phyloP scores from a whole-genome alignment of 2,329 filamentous ascomycete species.

The Calycina herbarum region DNA sequence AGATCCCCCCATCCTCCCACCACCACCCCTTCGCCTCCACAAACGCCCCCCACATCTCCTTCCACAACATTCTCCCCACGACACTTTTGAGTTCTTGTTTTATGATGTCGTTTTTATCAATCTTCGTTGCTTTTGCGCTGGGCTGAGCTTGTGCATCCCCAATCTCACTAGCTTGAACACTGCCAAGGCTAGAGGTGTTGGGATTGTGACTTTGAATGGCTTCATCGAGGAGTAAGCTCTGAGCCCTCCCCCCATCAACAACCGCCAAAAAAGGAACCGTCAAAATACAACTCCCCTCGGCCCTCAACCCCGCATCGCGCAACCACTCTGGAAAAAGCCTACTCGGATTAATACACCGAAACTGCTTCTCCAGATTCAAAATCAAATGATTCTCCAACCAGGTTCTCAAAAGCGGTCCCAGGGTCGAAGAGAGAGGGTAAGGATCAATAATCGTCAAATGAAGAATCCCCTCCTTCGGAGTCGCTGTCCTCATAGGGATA shows the following conservation, averaged over 20 bases:
- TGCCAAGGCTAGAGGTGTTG: too few relatives aligned
- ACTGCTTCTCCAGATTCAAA: constrained; percentile 57
- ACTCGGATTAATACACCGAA: constrained; percentile 60
- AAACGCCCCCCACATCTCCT: constrained; percentile 56
- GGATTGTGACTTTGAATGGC: too few relatives aligned
- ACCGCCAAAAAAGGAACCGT: constrained; percentile 31
- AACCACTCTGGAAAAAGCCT: constrained; percentile 61
- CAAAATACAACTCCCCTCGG: constrained; percentile 28
- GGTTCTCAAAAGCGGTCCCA: constrained; percentile 56
- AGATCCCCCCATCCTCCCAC: constrained; percentile 59
- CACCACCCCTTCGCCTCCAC: constrained; percentile 50
- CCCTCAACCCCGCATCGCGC: constrained; percentile 53
- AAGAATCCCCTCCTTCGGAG: too few relatives aligned
- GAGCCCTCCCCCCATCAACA: constrained; percentile 8
- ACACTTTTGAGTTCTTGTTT: constrained; percentile 49
- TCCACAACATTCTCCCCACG: constrained; percentile 59
- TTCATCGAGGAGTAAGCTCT: background rate
- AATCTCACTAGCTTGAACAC: background rate
- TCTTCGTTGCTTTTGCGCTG: constrained; percentile 16
- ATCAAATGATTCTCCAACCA: constrained; percentile 65
- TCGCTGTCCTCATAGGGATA: too few relatives aligned
- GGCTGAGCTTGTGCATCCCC: too few relatives aligned
- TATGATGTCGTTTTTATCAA: constrained; percentile 33
- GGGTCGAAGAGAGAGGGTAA: constrained; percentile 53
- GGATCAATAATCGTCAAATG: constrained; percentile 57